Conservation (phyloP, 768 basidiomycete genomes). For the Termitomyces sp. region DNA sequence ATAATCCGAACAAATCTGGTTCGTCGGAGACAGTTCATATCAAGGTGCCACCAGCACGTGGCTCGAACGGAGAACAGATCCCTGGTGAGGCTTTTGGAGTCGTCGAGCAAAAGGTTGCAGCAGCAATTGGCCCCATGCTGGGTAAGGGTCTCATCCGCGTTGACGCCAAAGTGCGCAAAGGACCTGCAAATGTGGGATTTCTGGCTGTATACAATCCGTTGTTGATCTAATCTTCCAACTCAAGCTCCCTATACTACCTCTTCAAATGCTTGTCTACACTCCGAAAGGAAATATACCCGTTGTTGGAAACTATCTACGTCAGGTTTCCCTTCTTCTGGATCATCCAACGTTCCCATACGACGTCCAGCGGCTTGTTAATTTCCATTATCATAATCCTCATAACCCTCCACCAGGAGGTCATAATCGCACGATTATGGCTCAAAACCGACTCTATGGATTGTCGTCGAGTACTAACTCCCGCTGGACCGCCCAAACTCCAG, state of each 20-base stretch:
- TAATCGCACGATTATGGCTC: conserved; percentile 32
- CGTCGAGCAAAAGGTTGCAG: conserved; percentile 82
- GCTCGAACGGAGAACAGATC: conserved; percentile 45
- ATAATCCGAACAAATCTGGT: conserved; percentile 47
- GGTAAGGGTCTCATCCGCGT: conserved; percentile 79
- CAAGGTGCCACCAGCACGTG: conserved; percentile 51
- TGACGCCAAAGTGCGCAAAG: conserved; percentile 71
- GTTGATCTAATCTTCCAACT: conserved; percentile 6
- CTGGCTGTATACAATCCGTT: conserved; percentile 7
- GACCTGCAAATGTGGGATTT: conserved; percentile 46
- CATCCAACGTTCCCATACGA: conserved; percentile 74
- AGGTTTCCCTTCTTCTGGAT: conserved; percentile 66
- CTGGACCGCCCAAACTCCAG: conserved; percentile 52
- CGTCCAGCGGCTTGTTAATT: conserved; percentile 49
- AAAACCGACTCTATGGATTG: conserved; percentile 35
- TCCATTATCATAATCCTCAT: conserved; percentile 86
- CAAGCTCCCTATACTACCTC: conserved; percentile 76
- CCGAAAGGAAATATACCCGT: conserved; percentile 88
- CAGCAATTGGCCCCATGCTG: conserved; percentile 75
- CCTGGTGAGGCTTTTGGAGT: conserved; percentile 73
- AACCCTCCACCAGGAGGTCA: conserved; percentile 72
- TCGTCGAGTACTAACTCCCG: conserved; percentile 30
- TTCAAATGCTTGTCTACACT: conserved; percentile 88
- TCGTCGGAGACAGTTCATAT: conserved; percentile 76
- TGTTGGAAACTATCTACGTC: conserved; percentile 72